Evolutionary conservation across 306 rosid species (phyloP), one percentile per base, ranked within the genome.

Genomic region (Elaeagnus macrophylla): DNA sequence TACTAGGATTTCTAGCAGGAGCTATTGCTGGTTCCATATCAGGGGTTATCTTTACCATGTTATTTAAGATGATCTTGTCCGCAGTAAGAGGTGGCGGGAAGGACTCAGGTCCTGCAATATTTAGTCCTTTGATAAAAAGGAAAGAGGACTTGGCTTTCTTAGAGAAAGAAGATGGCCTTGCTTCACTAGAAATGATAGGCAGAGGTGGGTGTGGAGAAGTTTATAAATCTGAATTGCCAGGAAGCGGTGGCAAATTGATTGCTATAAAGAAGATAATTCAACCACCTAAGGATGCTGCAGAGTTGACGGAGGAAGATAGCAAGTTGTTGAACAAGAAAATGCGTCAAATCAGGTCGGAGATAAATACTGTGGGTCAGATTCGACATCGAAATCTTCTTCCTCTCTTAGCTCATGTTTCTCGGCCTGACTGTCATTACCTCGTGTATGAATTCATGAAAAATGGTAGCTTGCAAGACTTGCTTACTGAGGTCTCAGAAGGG

Each of bases 401-500:
- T 40, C 12, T 40, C 11, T 40, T 40, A 40, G 44, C 12, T 11
- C 44, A 40, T 40, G 12, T 40, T 40, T 40, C 44, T 8, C 1
- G 9, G 44, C 44, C 44, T 40, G 12, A 11, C 6, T 40, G 12
- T 40, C 44, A 40, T 11, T 40, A 40, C 44, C 6, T 40, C 7
- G 44, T 11, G 44, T 40, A 40, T 7, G 44, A 40, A 40, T 40
- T 40, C 44, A 40, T 40, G 44, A 40, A 40, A 40, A 40, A 40
- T 40, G 44, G 44, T 40, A 40, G 12, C 44, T 72, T 93, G 51
- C 94, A 82, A 17, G 85, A 87, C 70, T 19, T 56, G 44, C 32
- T 93, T 20, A 8, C 0, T 6, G 55, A 51, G 2, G 89, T 69
- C 18, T 38, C 73, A 0, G 68, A 6, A 0, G 94, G 94, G 7